A percentile compares a stretch with the other conserved stretches of the same genome.
Evolutionary conservation across 768 basidiomycete species (phyloP).

Genomic region (Russula abietina): DNA sequence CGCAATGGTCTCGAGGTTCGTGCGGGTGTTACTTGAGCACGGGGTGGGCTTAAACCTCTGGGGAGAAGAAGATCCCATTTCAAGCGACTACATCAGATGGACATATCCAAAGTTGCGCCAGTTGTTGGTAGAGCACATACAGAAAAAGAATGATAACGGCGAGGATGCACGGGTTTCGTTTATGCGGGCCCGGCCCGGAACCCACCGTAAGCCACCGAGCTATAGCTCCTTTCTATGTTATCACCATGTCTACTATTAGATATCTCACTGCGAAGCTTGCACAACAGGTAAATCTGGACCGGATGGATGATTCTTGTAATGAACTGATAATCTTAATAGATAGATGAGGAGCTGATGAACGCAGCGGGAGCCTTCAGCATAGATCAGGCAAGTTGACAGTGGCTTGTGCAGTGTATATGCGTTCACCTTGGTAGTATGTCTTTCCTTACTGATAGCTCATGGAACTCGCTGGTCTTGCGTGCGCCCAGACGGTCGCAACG

Average conservation of each 20-base stretch:
- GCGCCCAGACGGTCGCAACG: conserved; percentile 81
- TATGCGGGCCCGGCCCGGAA: too few relatives aligned
- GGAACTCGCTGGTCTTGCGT: conserved; percentile 93
- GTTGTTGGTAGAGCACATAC: too few relatives aligned
- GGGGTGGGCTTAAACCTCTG: too few relatives aligned
- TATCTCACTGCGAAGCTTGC: conserved; percentile 40
- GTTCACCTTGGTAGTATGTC: background rate
- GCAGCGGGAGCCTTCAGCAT: conserved; percentile 85
- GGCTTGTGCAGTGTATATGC: background rate
- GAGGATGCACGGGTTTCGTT: too few relatives aligned
- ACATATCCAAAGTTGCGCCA: too few relatives aligned
- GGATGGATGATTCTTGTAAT: background rate
- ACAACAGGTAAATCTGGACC: conserved; percentile 47
- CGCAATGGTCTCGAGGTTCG: too few relatives aligned
- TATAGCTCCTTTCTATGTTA: too few relatives aligned
- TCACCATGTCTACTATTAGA: conserved; percentile 21
- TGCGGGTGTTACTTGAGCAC: too few relatives aligned
- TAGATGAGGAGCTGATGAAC: conserved; percentile 93
- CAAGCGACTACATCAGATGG: too few relatives aligned
- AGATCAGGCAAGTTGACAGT: conserved; percentile 59
- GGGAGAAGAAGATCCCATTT: too few relatives aligned
- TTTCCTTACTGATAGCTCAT: conserved; percentile 54
- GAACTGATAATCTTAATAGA: conserved; percentile 40
- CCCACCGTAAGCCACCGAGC: too few relatives aligned
- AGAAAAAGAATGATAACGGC: too few relatives aligned